A percentile compares a stretch with the other conserved stretches of the same genome.
phyloP scores from a whole-genome alignment of 2,329 filamentous ascomycete genomes.

The Pseudonectria foliicola region DNA sequence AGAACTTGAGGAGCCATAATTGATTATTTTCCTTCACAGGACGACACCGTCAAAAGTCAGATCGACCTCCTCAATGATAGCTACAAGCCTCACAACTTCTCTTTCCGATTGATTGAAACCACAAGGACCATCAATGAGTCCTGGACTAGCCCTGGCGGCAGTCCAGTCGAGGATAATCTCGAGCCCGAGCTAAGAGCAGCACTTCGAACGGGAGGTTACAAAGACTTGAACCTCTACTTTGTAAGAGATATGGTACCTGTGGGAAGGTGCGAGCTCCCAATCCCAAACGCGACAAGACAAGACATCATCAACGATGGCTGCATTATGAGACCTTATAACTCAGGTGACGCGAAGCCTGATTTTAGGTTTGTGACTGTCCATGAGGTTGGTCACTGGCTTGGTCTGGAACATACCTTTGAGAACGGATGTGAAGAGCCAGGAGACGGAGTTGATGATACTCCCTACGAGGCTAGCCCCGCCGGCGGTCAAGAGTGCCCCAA shows the following conservation, averaged over 20 bases:
- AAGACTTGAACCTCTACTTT: conserved; percentile 22
- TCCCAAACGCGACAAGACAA: conserved; percentile 29
- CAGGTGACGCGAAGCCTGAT: conserved; percentile 4
- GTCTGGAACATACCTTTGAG: conserved; percentile 32
- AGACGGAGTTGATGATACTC: conserved; percentile 32
- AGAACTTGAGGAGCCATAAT: too few relatives aligned
- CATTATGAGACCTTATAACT: conserved; percentile 11
- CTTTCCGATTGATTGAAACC: too few relatives aligned
- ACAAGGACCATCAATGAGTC: too few relatives aligned
- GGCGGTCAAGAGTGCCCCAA: conserved; percentile 21
- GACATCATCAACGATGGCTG: conserved; percentile 7
- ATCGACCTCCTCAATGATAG: too few relatives aligned
- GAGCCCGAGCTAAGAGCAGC: conserved; percentile 11
- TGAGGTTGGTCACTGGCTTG: conserved; percentile 34
- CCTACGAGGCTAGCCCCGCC: conserved; percentile 26
- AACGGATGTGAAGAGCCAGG: conserved; percentile 26
- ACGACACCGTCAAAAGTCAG: too few relatives aligned
- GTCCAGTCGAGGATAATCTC: too few relatives aligned
- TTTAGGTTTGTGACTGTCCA: conserved; percentile 21
- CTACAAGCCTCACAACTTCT: too few relatives aligned
- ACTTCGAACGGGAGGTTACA: conserved; percentile 33
- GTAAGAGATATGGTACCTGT: conserved; percentile 11
- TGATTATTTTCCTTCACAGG: too few relatives aligned
- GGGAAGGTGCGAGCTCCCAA: conserved; percentile 19
- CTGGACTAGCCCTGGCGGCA: too few relatives aligned